phyloP scores from a whole-genome alignment of 2,329 filamentous ascomycete genomes.

The Calonectria naviculata region DNA sequence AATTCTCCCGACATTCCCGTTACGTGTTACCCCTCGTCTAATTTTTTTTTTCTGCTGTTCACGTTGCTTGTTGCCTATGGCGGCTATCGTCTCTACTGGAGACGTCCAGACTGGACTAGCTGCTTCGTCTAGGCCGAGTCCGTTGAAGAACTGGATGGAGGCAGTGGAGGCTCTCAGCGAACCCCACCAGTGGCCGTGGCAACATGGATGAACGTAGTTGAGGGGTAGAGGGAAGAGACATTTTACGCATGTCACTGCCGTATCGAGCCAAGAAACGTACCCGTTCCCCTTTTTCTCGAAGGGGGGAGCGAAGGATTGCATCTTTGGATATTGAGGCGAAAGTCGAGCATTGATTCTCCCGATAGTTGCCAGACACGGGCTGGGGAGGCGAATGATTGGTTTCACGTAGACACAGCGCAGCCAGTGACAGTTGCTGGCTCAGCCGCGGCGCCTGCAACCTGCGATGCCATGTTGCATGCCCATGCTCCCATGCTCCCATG shows the following conservation, averaged over 20 bases:
- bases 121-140: slow-evolving; percentile 39
- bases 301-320: not conserved
- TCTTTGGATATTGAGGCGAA: not conserved
- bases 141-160: slow-evolving; percentile 21
- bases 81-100: slow-evolving; percentile 12
- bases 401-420: not conserved
- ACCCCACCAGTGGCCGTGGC: slow-evolving; percentile 39
- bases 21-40: slow-evolving; percentile 14
- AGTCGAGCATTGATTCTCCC: not conserved
- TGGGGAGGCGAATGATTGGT: not conserved
- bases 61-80: slow-evolving; percentile 1
- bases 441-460: slow-evolving; percentile 1
- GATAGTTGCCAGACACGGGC: not conserved
- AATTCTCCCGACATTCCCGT: slow-evolving; percentile 11
- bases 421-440: slow-evolving; percentile 13
- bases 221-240: slow-evolving; percentile 21
- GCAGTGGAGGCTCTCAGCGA: slow-evolving; percentile 6
- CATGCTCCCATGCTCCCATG: not conserved
- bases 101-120: slow-evolving; percentile 36
- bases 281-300: not conserved
- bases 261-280: not conserved
- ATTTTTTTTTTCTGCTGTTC: slow-evolving; percentile 19
- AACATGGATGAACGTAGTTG: slow-evolving; percentile 33
- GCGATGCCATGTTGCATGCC: slow-evolving; percentile 9
- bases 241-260: slow-evolving; percentile 18